These are phyloP conservation scores for Ophiostoma tasmaniense DNA, from an alignment of 2,329 filamentous ascomycete species.

Conservation along the genomic window DNA sequence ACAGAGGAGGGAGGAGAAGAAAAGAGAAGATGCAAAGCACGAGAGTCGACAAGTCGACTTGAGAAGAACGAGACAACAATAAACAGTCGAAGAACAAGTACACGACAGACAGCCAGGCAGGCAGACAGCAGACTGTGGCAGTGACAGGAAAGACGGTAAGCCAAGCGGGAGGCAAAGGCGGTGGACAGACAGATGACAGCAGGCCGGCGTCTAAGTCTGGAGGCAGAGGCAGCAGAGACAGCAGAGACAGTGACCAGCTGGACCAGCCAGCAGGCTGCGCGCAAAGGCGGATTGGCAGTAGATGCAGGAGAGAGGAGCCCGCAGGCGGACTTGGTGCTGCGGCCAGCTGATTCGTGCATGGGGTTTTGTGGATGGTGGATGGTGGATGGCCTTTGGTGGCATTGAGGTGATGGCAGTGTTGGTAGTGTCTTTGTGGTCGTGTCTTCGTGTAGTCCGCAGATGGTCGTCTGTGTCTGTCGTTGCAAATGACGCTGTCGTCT, in stretches of 20 bases:
- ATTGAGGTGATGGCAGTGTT: background rate
- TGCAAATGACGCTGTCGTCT: background rate
- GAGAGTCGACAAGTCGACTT: background rate
- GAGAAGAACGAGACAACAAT: background rate
- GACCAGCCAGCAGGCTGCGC: background rate
- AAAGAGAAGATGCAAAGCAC: background rate
- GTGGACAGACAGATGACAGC: slow-evolving; percentile 9
- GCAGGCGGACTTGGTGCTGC: slow-evolving; percentile 10
- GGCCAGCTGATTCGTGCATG: slow-evolving; percentile 16
- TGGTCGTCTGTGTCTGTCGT: too few species aligned
- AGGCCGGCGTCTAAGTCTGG: background rate
- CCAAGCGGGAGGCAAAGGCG: slow-evolving; percentile 13
- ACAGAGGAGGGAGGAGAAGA: background rate
- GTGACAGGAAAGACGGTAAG: slow-evolving; percentile 13
- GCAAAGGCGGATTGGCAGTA: slow-evolving; percentile 6
- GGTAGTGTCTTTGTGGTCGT: background rate
- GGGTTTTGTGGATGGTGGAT: background rate
- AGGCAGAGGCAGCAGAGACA: background rate
- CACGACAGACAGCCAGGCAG: background rate
- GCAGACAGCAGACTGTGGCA: background rate
- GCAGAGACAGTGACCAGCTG: background rate
- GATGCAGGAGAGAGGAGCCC: slow-evolving; percentile 15
- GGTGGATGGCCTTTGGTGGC: background rate
- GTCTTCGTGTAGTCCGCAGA: background rate
- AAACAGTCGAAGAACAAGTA: background rate